Evolutionary conservation across 352 stramenopile genomes (phyloP), one percentile per base, ranked within the genome.

Genomic region (Globisporangium spinosum): DNA sequence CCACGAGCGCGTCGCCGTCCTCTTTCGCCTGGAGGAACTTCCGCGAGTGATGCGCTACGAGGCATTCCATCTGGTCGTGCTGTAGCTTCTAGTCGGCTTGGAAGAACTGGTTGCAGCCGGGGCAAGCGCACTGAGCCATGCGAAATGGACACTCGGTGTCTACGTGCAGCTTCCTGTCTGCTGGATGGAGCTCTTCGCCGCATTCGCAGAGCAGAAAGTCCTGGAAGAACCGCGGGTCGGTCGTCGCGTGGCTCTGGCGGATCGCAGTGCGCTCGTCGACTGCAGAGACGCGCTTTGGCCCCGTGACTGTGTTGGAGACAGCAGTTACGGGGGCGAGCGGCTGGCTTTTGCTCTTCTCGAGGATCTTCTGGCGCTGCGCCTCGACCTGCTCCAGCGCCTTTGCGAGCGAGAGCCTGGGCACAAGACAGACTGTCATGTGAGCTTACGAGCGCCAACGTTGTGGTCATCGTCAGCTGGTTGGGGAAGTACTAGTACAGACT

Each of bases 161-260:
- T 49, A 75, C 68, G 45, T 94, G 83, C 2, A 59, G 57, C 35
- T 69, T 74, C 32, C 83, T 65, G n/a, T 75, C 63, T 27, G 67
- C 51, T 3, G 64, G 29, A 3, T 62, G 56, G 4, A 94, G 70
- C 60, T 92, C 85, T 23, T 89, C 75, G 4, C 77, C 80, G 35
- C 85, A 94, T 43, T 71, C 70, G 38, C 82, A 89, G 0, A 87
- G 65, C 53, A 72, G 55, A 3, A 85, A 29, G 29, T 85, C 78
- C 40, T 75, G 23, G 58, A 62, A 20, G 56, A 68, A 40, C 57
- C 60, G 27, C 54, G 67, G 47, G 34, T 34, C 67, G 12, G 20
- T 25, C 13, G 34, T 2, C 8, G 17, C 62, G 64, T 58, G 47
- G 25, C 49, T 69, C 47, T 56, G 20, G n/a, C 70, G 65, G 67